A percentile compares a stretch with the other conserved stretches of the same genome.
Evolutionary conservation across 2,329 filamentous ascomycete genomes (phyloP).

Genomic region (Immersiporthe knoxdaviesiana): DNA sequence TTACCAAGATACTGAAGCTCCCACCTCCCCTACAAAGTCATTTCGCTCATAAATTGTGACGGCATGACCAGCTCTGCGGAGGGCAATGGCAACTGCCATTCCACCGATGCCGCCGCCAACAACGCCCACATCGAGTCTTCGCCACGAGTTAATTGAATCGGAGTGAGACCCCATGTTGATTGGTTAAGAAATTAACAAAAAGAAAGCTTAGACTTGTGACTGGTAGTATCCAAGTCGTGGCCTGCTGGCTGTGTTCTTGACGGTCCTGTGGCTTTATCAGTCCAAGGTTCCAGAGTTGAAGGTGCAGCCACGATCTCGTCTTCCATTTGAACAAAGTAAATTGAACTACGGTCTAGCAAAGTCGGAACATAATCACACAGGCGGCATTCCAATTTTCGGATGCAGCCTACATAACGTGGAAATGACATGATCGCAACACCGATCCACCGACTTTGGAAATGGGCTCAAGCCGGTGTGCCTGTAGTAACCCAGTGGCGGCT

Average conservation of each 20-base stretch:
- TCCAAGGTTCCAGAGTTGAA: neutral
- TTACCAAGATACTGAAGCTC: constrained; percentile 62
- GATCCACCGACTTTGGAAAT: neutral
- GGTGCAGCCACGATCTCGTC: neutral
- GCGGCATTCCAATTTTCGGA: neutral
- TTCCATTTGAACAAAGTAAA: neutral
- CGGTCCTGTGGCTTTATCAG: neutral
- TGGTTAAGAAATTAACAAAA: neutral
- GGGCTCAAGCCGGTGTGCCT: neutral
- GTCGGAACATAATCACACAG: neutral
- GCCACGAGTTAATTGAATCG: constrained; percentile 43
- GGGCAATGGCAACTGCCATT: constrained; percentile 49
- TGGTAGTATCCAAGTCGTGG: neutral
- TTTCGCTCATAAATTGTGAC: constrained; percentile 68
- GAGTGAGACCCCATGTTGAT: constrained; percentile 12
- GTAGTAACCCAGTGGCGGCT: neutral
- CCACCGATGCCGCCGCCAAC: constrained; percentile 54
- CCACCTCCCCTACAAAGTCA: constrained; percentile 70
- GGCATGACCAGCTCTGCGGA: constrained; percentile 50
- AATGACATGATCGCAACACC: neutral
- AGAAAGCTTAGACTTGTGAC: neutral
- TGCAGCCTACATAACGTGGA: neutral
- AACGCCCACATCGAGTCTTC: constrained; percentile 47
- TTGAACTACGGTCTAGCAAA: neutral
- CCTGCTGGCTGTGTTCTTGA: neutral